These are phyloP conservation scores for Lomentospora prolificans DNA, from an alignment of 2,329 filamentous ascomycete species.

Conservation along the genomic window DNA sequence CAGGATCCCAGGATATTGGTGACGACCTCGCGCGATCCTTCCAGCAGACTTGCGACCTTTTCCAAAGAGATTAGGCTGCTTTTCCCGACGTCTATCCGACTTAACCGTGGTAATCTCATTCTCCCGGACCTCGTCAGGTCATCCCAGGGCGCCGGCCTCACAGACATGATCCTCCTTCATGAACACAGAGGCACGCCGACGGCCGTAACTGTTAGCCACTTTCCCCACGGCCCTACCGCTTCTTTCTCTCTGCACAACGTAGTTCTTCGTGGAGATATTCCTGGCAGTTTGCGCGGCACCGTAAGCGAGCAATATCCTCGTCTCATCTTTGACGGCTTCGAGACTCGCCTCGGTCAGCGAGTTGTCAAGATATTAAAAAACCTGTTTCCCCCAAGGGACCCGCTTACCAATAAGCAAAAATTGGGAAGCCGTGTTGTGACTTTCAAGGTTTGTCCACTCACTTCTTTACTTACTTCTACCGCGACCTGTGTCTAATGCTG, in stretches of 20 bases:
- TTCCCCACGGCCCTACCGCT: slow-evolving; percentile 71
- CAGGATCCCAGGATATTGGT: slow-evolving; percentile 83
- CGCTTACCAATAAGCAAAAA: slow-evolving; percentile 53
- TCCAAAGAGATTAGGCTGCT: slow-evolving; percentile 83
- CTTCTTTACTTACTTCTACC: not conserved
- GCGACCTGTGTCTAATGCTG: not conserved
- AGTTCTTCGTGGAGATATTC: slow-evolving; percentile 84
- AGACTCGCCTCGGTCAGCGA: slow-evolving; percentile 65
- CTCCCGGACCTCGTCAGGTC: slow-evolving; percentile 76
- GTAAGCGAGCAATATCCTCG: slow-evolving; percentile 91
- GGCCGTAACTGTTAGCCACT: slow-evolving; percentile 75
- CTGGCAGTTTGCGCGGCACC: slow-evolving; percentile 75
- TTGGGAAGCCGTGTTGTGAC: slow-evolving; percentile 83
- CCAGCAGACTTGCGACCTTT: slow-evolving; percentile 75
- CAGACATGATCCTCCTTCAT: slow-evolving; percentile 78
- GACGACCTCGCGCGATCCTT: slow-evolving; percentile 83
- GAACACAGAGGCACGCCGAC: slow-evolving; percentile 91
- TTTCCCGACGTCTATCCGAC: slow-evolving; percentile 72
- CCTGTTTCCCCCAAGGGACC: slow-evolving; percentile 81
- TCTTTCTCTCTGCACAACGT: slow-evolving; percentile 91
- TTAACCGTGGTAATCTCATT: slow-evolving; percentile 88
- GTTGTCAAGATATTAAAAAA: slow-evolving; percentile 90
- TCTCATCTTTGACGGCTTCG: slow-evolving; percentile 91
- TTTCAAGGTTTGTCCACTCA: slow-evolving; percentile 45
- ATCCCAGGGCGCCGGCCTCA: slow-evolving; percentile 69